A percentile compares a stretch with the other conserved stretches of the same genome.
Evolutionary conservation across 169 alveolate genomes (phyloP).

Genomic region (Perkinsus chesapeaki): DNA sequence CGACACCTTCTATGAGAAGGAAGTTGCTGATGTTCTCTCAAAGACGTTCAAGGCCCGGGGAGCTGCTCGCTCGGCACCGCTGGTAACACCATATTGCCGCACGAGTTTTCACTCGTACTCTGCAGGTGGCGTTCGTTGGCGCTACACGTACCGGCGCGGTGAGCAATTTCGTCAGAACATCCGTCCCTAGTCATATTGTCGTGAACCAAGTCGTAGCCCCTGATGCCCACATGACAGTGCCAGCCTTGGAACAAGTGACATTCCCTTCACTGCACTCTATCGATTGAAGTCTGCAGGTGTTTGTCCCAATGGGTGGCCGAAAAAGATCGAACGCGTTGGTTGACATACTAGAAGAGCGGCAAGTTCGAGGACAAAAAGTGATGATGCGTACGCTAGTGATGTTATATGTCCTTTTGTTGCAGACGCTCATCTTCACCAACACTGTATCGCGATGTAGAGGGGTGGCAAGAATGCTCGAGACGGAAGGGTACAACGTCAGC

Average conservation of each 20-base stretch:
- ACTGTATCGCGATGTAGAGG: conserved; percentile 14
- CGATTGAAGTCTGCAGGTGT: not conserved
- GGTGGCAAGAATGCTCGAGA: conserved; percentile 12
- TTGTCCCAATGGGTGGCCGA: conserved; percentile 21
- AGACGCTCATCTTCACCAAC: not conserved
- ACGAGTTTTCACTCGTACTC: not conserved
- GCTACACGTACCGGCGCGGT: conserved; percentile 32
- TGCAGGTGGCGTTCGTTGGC: not conserved
- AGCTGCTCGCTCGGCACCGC: not conserved
- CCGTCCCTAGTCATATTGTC: not conserved
- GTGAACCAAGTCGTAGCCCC: conserved; percentile 13
- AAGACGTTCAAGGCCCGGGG: not conserved
- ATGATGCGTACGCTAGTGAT: not conserved
- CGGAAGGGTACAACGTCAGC: conserved; percentile 17
- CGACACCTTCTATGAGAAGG: conserved; percentile 34
- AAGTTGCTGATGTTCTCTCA: not conserved
- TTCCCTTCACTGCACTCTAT: not conserved
- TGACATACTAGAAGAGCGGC: conserved; percentile 9
- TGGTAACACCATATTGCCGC: not conserved
- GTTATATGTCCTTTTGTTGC: not conserved
- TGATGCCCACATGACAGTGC: conserved; percentile 14
- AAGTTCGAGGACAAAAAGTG: not conserved
- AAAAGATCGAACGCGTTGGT: not conserved
- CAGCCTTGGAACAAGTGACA: conserved; percentile 10
- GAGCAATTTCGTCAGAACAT: not conserved